These are phyloP conservation scores for Kwoniella europaea DNA, from an alignment of 768 basidiomycete genomes.

Conservation along the genomic window DNA sequence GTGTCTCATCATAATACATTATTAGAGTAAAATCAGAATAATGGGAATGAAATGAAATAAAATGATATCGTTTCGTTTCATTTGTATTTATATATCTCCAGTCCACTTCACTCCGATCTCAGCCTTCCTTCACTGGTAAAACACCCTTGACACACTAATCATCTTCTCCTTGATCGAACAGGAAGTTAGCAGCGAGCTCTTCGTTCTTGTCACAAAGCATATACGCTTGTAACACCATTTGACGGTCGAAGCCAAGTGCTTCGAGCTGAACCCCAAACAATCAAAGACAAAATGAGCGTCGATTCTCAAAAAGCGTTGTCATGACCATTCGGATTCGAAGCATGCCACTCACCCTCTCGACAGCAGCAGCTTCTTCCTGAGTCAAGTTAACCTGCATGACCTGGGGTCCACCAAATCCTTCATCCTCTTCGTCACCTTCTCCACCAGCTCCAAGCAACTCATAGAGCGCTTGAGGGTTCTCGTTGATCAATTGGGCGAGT, in stretches of 20 bases:
- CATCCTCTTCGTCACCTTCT: slow-evolving; percentile 56
- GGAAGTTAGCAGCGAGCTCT: slow-evolving; percentile 89
- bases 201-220: slow-evolving; percentile 88
- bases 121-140: not conserved
- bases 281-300: slow-evolving; percentile 3
- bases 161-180: slow-evolving; percentile 73
- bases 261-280: slow-evolving; percentile 66
- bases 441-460: slow-evolving; percentile 66
- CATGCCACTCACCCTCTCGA: slow-evolving; percentile 72
- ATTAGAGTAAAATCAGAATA: not conserved
- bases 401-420: slow-evolving; percentile 59
- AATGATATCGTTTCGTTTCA: not conserved
- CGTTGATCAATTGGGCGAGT: slow-evolving; percentile 70
- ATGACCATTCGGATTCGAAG: not conserved
- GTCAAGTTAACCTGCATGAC: slow-evolving; percentile 72
- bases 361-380: slow-evolving; percentile 83
- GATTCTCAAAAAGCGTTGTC: not conserved
- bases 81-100: not conserved
- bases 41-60: not conserved
- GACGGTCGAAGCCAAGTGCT: slow-evolving; percentile 81
- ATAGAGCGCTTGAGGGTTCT: slow-evolving; percentile 73
- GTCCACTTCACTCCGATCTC: not conserved
- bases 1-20: slow-evolving; percentile 17
- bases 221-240: slow-evolving; percentile 85
- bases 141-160: slow-evolving; percentile 14